Conservation (phyloP, 1,284 basidiomycete genomes). For the Cryptococcus jaspeensis region DNA sequence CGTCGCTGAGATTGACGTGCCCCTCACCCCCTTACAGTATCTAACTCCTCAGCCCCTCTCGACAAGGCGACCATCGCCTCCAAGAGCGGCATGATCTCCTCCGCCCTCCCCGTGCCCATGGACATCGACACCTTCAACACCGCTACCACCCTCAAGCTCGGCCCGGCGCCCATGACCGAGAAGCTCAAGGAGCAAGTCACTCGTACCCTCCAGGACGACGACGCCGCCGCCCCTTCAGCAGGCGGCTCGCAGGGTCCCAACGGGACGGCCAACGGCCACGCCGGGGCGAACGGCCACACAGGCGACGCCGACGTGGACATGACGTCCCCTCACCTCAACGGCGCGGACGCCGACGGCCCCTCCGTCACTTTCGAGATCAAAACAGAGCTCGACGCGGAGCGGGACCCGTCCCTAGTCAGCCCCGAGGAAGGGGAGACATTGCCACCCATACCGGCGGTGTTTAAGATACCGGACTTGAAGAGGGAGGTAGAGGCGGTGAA, state of each 20-base stretch:
- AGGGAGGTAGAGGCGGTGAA: conserved; percentile 86
- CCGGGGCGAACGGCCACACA: conserved; percentile 56
- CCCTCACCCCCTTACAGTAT: conserved; percentile 20
- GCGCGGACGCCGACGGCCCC: neutral
- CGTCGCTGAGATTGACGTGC: neutral
- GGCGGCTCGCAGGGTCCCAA: conserved; percentile 6
- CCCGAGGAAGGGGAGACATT: conserved; percentile 40
- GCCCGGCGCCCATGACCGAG: conserved; percentile 71
- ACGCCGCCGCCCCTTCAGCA: conserved; percentile 10
- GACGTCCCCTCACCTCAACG: conserved; percentile 8
- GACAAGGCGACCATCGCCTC: conserved; percentile 62
- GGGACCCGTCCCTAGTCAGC: conserved; percentile 31
- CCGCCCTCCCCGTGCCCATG: conserved; percentile 61
- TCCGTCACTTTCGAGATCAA: conserved; percentile 20
- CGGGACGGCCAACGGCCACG: conserved; percentile 37
- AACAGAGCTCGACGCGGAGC: conserved; percentile 29
- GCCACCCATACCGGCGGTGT: conserved; percentile 52
- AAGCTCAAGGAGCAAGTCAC: conserved; percentile 76
- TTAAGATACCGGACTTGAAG: conserved; percentile 84
- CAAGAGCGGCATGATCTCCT: conserved; percentile 70
- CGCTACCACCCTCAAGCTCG: conserved; percentile 75
- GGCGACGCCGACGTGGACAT: conserved; percentile 54
- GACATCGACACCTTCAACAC: conserved; percentile 71
- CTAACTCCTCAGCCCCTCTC: conserved; percentile 63
- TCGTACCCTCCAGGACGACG: conserved; percentile 56